Base-by-base conservation (phyloP, 106 monocot genomes). In the Dendrobium catenatum region DNA sequence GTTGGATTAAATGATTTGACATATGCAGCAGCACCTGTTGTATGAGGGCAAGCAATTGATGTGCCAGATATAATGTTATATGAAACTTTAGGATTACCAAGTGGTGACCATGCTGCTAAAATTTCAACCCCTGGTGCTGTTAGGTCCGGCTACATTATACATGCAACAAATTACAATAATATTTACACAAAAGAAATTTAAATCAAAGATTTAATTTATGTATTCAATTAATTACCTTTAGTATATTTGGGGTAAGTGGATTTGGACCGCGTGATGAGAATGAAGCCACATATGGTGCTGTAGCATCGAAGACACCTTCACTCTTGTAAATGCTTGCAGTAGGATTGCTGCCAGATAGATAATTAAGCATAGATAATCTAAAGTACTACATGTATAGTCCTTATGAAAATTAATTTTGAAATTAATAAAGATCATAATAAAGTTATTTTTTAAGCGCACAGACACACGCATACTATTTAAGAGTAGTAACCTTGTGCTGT, bases 1-100 rank as follows among this genome's bases (percentile, higher is more conserved):
- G 31, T 48, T 16, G 84, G 84, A 68, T 85, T 79, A 70, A 82
- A 82, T 1, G 88, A 84, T 31, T 88, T 88, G 29, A 88, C 82
- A 18, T 82, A 85, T 2, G 88, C 85, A 16, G 88, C 88, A 13
- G 77, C 79, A 0, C 79, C 84, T 17, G 42, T 73, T 16, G 74
- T 77, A 43, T 88, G 88, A 1, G 88, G 88, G 77, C 85, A 84
- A 10, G 88, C 51, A 84, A 88, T 88, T 56, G 88, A 88, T 31
- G 88, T 85, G 10, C 88, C 88, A 16, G 85, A 85, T 9, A 80
- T 61, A 22, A 88, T 85, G 82, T 80, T 82, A 70, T 84, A 84
- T 2, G 56, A 5, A 2, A 40, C 81, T 6, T n/a, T 19, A 4
- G 24, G 27, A 0, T 9, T 42, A 13, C 40, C 41, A 9, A 67